Conservation (phyloP, 2,329 filamentous ascomycete genomes). For the Thelonectria discophora region DNA sequence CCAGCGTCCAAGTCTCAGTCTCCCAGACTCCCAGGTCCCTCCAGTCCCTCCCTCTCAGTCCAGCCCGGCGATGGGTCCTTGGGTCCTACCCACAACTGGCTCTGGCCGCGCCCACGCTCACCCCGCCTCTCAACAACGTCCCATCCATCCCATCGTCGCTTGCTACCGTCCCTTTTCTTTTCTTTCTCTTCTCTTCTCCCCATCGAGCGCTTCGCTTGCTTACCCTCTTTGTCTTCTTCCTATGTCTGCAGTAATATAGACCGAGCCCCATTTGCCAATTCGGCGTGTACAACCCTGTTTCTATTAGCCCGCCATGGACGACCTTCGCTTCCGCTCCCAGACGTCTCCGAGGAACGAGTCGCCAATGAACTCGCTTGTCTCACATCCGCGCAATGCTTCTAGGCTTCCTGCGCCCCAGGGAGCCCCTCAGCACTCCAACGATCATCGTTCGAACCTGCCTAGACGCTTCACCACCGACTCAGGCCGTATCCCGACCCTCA, state of each 20-base stretch:
- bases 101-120: constrained; percentile 40
- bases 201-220: constrained; percentile 38
- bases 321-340: constrained; percentile 80
- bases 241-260: constrained; percentile 50
- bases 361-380: constrained; percentile 77
- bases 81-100: constrained; percentile 41
- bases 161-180: constrained; percentile 38
- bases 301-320: constrained; percentile 68
- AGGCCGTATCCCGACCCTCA: constrained; percentile 80
- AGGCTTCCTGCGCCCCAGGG: constrained; percentile 66
- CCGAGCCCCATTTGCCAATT: constrained; percentile 47
- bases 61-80: constrained; percentile 32
- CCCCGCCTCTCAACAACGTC: constrained; percentile 46
- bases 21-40: no score
- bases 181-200: constrained; percentile 34
- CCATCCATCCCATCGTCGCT: constrained; percentile 43
- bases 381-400: constrained; percentile 75
- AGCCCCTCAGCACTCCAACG: constrained; percentile 58
- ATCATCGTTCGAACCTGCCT: constrained; percentile 80
- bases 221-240: constrained; percentile 45
- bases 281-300: constrained; percentile 53
- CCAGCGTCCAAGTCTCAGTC: no score
- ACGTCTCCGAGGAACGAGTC: constrained; percentile 81
- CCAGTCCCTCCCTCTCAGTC: no score
- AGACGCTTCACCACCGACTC: constrained; percentile 95